These are phyloP conservation scores for Trichoderma parareesei DNA, from an alignment of 495 filamentous ascomycete species.

Conservation along the genomic window DNA sequence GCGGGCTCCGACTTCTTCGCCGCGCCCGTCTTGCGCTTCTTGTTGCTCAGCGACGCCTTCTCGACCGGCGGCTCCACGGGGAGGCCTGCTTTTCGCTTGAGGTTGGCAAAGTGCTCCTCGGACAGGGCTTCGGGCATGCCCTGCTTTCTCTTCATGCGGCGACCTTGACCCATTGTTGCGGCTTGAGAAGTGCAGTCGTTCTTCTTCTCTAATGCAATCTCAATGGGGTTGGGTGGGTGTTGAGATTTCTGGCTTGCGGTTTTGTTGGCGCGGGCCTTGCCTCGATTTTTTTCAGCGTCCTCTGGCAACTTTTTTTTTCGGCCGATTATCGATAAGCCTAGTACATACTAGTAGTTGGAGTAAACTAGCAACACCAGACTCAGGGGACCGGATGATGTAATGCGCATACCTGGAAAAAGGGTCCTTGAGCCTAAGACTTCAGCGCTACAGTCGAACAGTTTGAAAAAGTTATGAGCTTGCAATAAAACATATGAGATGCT, in stretches of 20 bases:
- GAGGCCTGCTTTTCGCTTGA: conserved; percentile 67
- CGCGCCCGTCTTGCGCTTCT: conserved; percentile 56
- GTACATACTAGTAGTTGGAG: too few relatives aligned
- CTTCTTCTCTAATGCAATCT: not conserved
- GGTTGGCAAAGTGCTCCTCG: conserved; percentile 63
- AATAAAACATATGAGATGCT: too few relatives aligned
- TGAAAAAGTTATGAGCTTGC: too few relatives aligned
- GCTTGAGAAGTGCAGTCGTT: conserved; percentile 13
- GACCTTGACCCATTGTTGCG: conserved; percentile 71
- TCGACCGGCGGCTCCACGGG: conserved; percentile 30
- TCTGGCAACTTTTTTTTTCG: conserved; percentile 21
- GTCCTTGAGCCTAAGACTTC: not conserved
- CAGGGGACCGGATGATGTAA: not conserved
- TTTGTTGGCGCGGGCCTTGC: not conserved
- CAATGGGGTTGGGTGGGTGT: not conserved
- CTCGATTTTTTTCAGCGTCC: conserved; percentile 1
- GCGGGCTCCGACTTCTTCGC: conserved; percentile 26
- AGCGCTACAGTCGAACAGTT: too few relatives aligned
- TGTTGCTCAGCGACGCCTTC: conserved; percentile 39
- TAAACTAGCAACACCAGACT: not conserved
- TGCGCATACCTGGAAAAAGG: not conserved
- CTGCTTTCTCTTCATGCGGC: conserved; percentile 96
- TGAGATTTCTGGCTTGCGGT: not conserved
- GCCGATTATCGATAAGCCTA: conserved; percentile 26
- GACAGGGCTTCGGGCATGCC: conserved; percentile 75